phyloP scores from a whole-genome alignment of 257 asterid genomes.

The Sherardia arvensis region DNA sequence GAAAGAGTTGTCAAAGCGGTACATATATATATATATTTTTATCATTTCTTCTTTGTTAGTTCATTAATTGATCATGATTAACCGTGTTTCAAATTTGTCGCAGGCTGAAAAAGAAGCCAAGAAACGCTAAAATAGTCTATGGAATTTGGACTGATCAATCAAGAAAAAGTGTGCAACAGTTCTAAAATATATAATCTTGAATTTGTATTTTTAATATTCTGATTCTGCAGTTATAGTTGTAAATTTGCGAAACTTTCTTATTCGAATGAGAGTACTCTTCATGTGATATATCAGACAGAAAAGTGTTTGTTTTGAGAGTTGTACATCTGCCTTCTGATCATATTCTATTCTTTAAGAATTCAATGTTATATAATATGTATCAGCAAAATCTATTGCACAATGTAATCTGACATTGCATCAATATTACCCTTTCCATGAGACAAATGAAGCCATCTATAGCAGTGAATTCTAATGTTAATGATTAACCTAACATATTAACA shows the following conservation, averaged over 20 bases:
- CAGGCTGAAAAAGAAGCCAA: conserved; percentile 91
- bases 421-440: not conserved
- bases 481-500: not conserved
- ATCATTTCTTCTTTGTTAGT: not conserved
- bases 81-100: conserved; percentile 12
- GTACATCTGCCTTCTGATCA: not conserved
- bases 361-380: not conserved
- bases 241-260: not conserved
- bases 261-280: too few relatives aligned
- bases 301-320: not conserved
- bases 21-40: conserved; percentile 14
- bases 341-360: too few relatives aligned
- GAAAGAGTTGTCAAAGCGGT: conserved; percentile 74
- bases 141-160: not conserved
- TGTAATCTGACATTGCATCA: not conserved
- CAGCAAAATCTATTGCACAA: not conserved
- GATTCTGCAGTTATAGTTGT: not conserved
- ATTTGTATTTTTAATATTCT: not conserved
- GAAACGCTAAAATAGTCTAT: conserved; percentile 31
- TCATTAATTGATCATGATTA: not conserved
- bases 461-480: not conserved
- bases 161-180: not conserved
- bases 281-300: not conserved
- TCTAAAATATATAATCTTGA: not conserved
- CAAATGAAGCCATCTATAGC: not conserved